A percentile compares a stretch with the other conserved stretches of the same genome.
Evolutionary conservation across 192 early-diverging fungal genomes (phyloP).

Genomic region (Tieghemiomyces parasiticus): DNA sequence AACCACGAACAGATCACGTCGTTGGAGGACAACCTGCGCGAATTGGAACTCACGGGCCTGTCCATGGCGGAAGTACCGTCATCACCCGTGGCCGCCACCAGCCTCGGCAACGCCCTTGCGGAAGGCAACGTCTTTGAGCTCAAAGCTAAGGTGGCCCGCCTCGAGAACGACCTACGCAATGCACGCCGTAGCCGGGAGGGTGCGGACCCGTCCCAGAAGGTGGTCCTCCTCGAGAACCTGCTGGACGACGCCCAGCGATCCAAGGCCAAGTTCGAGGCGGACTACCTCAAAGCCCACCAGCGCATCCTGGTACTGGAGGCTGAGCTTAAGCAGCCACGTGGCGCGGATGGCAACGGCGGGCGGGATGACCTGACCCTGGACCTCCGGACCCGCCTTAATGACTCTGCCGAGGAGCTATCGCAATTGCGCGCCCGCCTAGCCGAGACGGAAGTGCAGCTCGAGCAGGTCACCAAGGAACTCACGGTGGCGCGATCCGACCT

Average conservation of each 20-base stretch:
- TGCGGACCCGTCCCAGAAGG: constrained; percentile 14
- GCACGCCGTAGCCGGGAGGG: constrained; percentile 13
- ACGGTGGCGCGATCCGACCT: constrained; percentile 16
- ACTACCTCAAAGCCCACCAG: constrained; percentile 37
- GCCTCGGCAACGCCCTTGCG: constrained; percentile 19
- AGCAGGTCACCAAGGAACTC: constrained; percentile 15
- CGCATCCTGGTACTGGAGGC: constrained; percentile 35
- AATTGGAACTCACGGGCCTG: constrained; percentile 55
- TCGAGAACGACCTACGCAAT: constrained; percentile 41
- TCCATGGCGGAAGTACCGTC: constrained; percentile 17
- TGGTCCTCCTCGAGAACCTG: constrained; percentile 36
- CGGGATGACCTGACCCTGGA: constrained; percentile 15
- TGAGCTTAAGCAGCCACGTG: constrained; percentile 22
- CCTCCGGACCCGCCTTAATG: constrained; percentile 15
- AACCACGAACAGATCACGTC: constrained; percentile 62
- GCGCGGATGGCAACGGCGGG: constrained; percentile 12
- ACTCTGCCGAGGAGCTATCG: constrained; percentile 14
- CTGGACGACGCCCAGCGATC: constrained; percentile 42
- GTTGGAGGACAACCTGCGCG: constrained; percentile 66
- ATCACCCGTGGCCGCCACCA: constrained; percentile 7
- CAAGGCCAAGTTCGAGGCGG: constrained; percentile 43
- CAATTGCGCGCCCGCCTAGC: constrained; percentile 19
- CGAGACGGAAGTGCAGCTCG: constrained; percentile 24
- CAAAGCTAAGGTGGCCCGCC: constrained; percentile 33
- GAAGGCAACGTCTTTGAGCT: constrained; percentile 23